These are phyloP conservation scores for Coemansia pectinata DNA, from an alignment of 192 early-diverging fungal species.

Conservation along the genomic window DNA sequence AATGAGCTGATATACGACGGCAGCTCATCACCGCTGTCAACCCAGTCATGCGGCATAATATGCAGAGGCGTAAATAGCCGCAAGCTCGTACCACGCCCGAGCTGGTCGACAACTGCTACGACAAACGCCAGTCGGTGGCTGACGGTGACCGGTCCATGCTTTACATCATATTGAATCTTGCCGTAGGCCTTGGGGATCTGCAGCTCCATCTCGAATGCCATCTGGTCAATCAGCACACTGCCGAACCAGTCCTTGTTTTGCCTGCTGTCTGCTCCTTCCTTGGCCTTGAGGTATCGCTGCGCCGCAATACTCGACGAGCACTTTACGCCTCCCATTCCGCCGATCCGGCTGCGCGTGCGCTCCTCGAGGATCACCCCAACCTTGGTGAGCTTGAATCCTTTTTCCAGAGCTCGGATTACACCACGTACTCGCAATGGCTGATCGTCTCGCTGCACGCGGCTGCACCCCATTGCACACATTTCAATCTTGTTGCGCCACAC, in stretches of 20 bases:
- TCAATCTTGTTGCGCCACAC: conserved; percentile 50
- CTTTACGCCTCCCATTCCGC: conserved; percentile 11
- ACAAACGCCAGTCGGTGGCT: conserved; percentile 53
- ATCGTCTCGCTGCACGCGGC: conserved; percentile 48
- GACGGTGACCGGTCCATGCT: conserved; percentile 50
- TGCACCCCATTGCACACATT: conserved; percentile 52
- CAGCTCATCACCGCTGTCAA: conserved; percentile 27
- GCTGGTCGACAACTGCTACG: conserved; percentile 41
- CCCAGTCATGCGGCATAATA: conserved; percentile 47
- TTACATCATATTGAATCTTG: conserved; percentile 52
- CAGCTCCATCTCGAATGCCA: conserved; percentile 50
- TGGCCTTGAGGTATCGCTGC: conserved; percentile 31
- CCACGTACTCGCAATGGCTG: conserved; percentile 37
- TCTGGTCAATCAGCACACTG: conserved; percentile 41
- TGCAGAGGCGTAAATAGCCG: conserved; percentile 52
- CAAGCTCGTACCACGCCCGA: conserved; percentile 46
- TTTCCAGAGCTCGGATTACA: conserved; percentile 47
- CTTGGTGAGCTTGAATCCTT: conserved; percentile 44
- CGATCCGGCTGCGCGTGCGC: conserved; percentile 43
- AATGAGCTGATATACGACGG: conserved; percentile 44
- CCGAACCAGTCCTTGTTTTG: conserved; percentile 21
- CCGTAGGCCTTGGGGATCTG: conserved; percentile 48
- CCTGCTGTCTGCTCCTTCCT: conserved; percentile 6
- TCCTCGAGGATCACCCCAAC: conserved; percentile 51
- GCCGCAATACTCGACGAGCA: conserved; percentile 35